Evolutionary conservation across 2,329 filamentous ascomycete species (phyloP), one percentile per base, ranked within the genome.

Genomic region (Ceratocystis albifundus): DNA sequence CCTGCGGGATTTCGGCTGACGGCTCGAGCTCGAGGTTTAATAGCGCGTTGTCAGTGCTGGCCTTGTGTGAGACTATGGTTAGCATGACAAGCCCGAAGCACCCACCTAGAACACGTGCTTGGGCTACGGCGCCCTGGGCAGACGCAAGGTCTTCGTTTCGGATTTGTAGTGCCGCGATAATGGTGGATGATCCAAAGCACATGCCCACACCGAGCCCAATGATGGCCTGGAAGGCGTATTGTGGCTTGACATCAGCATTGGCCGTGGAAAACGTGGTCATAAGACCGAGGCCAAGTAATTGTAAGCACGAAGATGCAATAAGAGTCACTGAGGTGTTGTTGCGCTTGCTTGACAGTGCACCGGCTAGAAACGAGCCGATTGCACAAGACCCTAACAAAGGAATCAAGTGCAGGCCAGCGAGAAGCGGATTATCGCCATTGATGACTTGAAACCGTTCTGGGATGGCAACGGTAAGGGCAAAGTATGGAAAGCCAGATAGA

Each of bases 391-490:
- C 80, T 0, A 86, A 77, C 74, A 86, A 77, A 0, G 84, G 84
- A 15, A 86, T 74, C 4, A 86, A 76, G 57, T 84, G 80, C 3
- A 85, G 72, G 3, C 84, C 83, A 0, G 83, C 82, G 70, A 78
- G 77, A 28, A 85, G 75, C 0, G 81, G 77, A 41, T 74, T 77
- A 62, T 84, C 77, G 4, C 75, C 75, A 69, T 84, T 81, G 64
- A 85, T 79, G 46, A 86, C 80, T 68, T 86, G 83, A 62, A 85
- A 83, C 5, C 82, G 76, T 69, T 86, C 81, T 0, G 84, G 84
- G 3, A 87, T 77, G 41, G 80, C 78, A 66, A 85, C 79, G 12
- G 82, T 79, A n/a, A 84, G 76, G 3, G 81, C 76, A 25, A 86
- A 79, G 68, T 84, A 85, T 0, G 80, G 76, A 64, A 82, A 84